Percentiles rank a stretch among this genome's conserved stretches.
Evolutionary conservation across 805 yeast genomes (phyloP).

Genomic region (Clavispora fructus): DNA sequence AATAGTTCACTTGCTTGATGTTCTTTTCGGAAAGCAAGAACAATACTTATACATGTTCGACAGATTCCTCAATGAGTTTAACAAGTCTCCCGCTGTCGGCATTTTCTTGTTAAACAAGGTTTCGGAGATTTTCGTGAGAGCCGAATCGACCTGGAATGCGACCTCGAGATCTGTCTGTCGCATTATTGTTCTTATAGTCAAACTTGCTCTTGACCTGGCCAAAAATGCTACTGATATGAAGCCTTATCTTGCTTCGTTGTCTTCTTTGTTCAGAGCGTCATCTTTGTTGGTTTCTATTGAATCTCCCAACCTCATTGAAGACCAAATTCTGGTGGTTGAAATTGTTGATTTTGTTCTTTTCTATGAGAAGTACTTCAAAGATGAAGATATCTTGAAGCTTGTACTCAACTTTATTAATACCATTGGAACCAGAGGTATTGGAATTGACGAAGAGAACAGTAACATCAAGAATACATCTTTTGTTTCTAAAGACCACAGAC

Average conservation of each 20-base stretch:
- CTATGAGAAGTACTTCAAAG: conserved; percentile 35
- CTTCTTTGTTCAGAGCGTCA: conserved; percentile 34
- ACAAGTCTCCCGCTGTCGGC: conserved; percentile 47
- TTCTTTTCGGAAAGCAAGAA: conserved; percentile 60
- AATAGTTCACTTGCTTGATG: conserved; percentile 55
- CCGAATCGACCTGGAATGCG: conserved; percentile 54
- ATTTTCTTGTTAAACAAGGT: conserved; percentile 42
- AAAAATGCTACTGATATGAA: conserved; percentile 15
- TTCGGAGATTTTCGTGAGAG: conserved; percentile 42
- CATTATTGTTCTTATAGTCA: conserved; percentile 47
- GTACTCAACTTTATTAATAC: conserved; percentile 46
- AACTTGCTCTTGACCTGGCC: conserved; percentile 26
- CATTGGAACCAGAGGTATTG: conserved; percentile 54
- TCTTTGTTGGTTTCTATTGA: conserved; percentile 44
- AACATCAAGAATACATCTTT: conserved; percentile 14
- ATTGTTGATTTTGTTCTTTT: conserved; percentile 52
- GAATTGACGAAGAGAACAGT: conserved; percentile 32
- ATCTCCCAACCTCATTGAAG: conserved; percentile 46
- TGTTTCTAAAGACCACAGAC: conserved; percentile 48
- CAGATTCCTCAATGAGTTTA: conserved; percentile 35
- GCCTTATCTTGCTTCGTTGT: conserved; percentile 25
- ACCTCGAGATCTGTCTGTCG: conserved; percentile 63
- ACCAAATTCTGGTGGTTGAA: conserved; percentile 60
- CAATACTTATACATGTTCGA: conserved; percentile 56
- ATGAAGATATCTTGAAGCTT: conserved; percentile 34